Evolutionary conservation across 495 filamentous ascomycete species (phyloP), one percentile per base, ranked within the genome.

Genomic region (Penicillium silybi): DNA sequence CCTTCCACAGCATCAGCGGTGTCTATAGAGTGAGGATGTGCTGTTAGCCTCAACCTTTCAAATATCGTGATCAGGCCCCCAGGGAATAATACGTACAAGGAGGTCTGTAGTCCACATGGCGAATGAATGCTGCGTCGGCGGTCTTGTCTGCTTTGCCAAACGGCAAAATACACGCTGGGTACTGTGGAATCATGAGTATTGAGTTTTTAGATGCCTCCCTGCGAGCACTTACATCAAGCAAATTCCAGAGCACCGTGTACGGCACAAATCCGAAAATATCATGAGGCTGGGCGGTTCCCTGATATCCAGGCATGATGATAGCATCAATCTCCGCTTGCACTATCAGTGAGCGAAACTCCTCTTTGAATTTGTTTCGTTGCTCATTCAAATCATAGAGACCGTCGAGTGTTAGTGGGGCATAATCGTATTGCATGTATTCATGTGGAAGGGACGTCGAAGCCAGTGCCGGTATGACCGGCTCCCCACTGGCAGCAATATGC

Each of bases 401-500:
- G 4, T 57, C 53, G 10, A 63, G 43, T 2, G 50, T 53, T n/a
- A 56, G 26, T 9, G 45, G 54, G 0, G 57, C 44, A 34, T 52
- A 50, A 0, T 55, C 52, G 18, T 48, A 43, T 29, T 32, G 48
- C 48, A 61, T 44, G 18, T 52, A 48, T 7, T 52, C 49, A 39
- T 54, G 49, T 0, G 50, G 41, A 10, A 63, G 35, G n/a, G 42
- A 16, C 4, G 57, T 60, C 4, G 57, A 57, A 6, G 37, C 37
- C 27, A 65, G 38, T 5, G 62, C 49, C 5, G 58, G 56, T 10
- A 65, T 65, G 3, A 22, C 37, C 1, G 62, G 59, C 19, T 66
- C 63, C 4, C 63, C 63, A 38, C 63, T 55, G 13, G 43, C 54
- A 18, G 42, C 46, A 39, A 66, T 63, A 38, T 63, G 56, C 22